phyloP scores from a whole-genome alignment of 2,329 filamentous ascomycete genomes.

The Didymella keratinophila region DNA sequence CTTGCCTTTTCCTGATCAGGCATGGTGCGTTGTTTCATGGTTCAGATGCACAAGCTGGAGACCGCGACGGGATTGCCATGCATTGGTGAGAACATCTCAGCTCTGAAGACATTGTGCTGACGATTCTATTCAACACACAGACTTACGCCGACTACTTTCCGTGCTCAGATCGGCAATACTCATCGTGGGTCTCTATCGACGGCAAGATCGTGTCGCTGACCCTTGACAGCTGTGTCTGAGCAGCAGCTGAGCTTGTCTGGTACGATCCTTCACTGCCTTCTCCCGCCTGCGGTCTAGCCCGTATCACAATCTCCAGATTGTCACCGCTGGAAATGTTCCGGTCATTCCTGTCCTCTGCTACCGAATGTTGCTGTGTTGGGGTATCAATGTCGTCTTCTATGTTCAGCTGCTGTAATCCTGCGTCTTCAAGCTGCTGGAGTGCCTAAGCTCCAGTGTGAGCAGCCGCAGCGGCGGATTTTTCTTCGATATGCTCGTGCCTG shows the following conservation, averaged over 20 bases:
- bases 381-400: constrained; percentile 8
- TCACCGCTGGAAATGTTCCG: not conserved
- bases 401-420: not conserved
- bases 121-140: not conserved
- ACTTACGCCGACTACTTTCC: too few relatives aligned
- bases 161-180: too few relatives aligned
- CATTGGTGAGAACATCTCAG: not conserved
- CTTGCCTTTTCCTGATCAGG: not conserved
- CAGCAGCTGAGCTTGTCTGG: not conserved
- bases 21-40: not conserved
- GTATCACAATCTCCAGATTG: not conserved
- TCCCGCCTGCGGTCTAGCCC: not conserved
- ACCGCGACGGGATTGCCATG: not conserved
- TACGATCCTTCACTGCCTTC: not conserved
- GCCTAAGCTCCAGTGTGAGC: constrained; percentile 3
- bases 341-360: not conserved
- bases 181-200: not conserved
- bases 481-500: not conserved
- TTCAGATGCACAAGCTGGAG: not conserved
- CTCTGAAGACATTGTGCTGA: not conserved
- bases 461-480: not conserved
- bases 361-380: not conserved
- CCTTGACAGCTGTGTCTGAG: not conserved
- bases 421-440: constrained; percentile 9
- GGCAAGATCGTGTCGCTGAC: not conserved